These are phyloP conservation scores for Saccharomycopsis synnaedendra DNA, from an alignment of 805 yeast genomes.

Conservation along the genomic window DNA sequence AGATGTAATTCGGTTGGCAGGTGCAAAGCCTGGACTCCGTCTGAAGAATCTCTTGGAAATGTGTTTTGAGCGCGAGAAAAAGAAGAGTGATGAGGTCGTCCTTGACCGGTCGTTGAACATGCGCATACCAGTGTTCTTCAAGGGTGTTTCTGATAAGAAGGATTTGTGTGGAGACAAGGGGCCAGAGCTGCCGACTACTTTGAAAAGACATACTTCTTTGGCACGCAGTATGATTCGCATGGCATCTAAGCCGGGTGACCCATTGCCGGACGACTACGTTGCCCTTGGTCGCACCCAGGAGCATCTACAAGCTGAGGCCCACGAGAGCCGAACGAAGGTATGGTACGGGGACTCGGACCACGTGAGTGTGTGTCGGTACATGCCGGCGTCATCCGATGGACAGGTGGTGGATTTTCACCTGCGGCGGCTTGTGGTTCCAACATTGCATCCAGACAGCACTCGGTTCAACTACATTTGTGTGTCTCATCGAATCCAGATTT, in stretches of 20 bases:
- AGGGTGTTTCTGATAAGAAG: constrained; percentile 5
- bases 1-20: constrained; percentile 24
- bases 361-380: constrained; percentile 1
- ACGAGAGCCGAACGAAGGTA: constrained; percentile 5
- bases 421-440: constrained; percentile 8
- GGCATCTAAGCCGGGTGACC: neutral
- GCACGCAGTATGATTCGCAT: neutral
- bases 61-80: constrained; percentile 3
- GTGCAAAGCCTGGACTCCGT: neutral
- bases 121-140: constrained; percentile 14
- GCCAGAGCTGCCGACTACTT: neutral
- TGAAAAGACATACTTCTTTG: neutral
- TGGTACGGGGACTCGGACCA: constrained; percentile 6
- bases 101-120: constrained; percentile 3
- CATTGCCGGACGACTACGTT: constrained; percentile 12
- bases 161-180: neutral
- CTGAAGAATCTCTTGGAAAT: constrained; percentile 1
- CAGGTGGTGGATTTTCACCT: constrained; percentile 3
- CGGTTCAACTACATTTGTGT: constrained; percentile 53
- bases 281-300: neutral
- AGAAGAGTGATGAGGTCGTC: neutral
- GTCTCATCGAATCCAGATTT: constrained; percentile 58
- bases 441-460: constrained; percentile 48
- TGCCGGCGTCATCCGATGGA: neutral
- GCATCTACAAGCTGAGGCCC: constrained; percentile 3